Evolutionary conservation across 139 green algal genomes (phyloP).

Genomic region (Closterium sp.): DNA sequence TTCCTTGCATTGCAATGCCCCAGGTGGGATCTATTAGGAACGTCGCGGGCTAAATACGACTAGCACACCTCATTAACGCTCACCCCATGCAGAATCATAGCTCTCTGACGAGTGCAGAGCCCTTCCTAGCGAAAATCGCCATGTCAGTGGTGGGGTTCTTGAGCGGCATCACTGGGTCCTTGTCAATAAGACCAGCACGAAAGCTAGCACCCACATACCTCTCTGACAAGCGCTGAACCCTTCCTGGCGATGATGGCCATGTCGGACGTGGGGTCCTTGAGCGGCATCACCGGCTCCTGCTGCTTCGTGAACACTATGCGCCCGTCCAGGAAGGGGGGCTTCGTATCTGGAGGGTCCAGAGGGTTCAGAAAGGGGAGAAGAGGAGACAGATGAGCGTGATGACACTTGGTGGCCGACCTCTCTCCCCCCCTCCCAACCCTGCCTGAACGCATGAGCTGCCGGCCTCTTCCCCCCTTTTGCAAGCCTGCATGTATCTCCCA

Average conservation of each 20-base stretch:
- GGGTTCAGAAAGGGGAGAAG: neutral
- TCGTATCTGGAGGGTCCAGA: constrained; percentile 65
- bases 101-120: constrained; percentile 66
- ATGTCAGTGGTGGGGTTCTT: constrained; percentile 95
- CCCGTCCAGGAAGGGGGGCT: constrained; percentile 95
- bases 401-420: neutral
- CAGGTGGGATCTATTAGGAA: too few relatives aligned
- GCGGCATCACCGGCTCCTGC: constrained; percentile 80
- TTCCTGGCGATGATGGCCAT: constrained; percentile 91
- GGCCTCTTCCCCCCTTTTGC: too few relatives aligned
- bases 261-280: constrained; percentile 93
- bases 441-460: too few relatives aligned
- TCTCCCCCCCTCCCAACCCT: neutral
- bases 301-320: constrained; percentile 83
- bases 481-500: too few relatives aligned
- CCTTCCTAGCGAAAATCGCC: constrained; percentile 86
- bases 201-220: constrained; percentile 19
- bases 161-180: constrained; percentile 83
- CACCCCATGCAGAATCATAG: too few relatives aligned
- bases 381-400: neutral
- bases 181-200: constrained; percentile 51
- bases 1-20: too few relatives aligned
- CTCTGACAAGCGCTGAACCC: constrained; percentile 66
- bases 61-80: too few relatives aligned
- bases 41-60: too few relatives aligned